Percentiles rank a stretch among this genome's conserved stretches.
Evolutionary conservation across 768 basidiomycete genomes (phyloP).

Genomic region (Suillus fuscotomentosus): DNA sequence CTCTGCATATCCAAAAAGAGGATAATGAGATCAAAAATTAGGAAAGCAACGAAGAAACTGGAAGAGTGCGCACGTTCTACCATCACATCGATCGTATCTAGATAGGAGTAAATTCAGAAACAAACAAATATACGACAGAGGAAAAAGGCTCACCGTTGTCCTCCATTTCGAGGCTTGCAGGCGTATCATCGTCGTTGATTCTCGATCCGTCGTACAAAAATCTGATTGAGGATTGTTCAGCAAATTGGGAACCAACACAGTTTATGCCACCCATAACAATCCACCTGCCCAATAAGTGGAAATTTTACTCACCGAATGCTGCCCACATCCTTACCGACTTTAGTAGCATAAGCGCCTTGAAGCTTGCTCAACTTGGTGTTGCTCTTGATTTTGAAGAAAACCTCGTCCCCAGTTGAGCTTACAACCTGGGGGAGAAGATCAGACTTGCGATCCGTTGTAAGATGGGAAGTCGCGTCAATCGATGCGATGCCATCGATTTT

Average conservation of each 20-base stretch:
- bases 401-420: conserved; percentile 76
- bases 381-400: conserved; percentile 97
- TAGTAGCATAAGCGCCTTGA: conserved; percentile 87
- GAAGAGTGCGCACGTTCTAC: conserved; percentile 76
- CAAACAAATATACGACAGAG: conserved; percentile 5
- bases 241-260: background rate
- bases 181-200: conserved; percentile 89
- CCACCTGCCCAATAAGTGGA: background rate
- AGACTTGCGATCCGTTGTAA: conserved; percentile 3
- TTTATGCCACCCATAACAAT: background rate
- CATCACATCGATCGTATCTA: conserved; percentile 95
- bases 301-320: conserved; percentile 74
- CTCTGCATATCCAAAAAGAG: conserved; percentile 29
- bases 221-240: conserved; percentile 38
- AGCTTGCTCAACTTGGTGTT: conserved; percentile 91
- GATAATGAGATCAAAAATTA: conserved; percentile 1
- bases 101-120: conserved; percentile 8
- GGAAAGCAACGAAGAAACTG: conserved; percentile 12
- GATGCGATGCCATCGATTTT: conserved; percentile 7
- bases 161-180: conserved; percentile 82
- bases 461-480: conserved; percentile 3
- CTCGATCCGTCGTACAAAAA: conserved; percentile 89
- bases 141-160: conserved; percentile 63
- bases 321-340: conserved; percentile 85
- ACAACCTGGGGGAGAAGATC: conserved; percentile 52